These are phyloP conservation scores for Didymella lethalis DNA, from an alignment of 2,329 filamentous ascomycete genomes.

Conservation along the genomic window DNA sequence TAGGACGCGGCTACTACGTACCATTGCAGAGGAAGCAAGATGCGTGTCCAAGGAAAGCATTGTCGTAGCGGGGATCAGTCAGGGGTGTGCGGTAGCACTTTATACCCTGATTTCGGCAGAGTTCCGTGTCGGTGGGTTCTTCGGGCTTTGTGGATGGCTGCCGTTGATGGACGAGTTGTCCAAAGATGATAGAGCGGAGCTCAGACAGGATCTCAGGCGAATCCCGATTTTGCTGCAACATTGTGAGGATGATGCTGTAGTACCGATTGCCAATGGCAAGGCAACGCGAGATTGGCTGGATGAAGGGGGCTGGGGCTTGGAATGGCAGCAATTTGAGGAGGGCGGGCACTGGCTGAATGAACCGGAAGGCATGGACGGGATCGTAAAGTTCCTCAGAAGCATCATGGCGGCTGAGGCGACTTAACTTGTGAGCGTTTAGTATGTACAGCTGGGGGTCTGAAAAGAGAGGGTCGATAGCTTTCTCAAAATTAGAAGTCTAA, in stretches of 20 bases:
- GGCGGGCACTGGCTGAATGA: slow-evolving; percentile 59
- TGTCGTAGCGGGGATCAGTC: slow-evolving; percentile 36
- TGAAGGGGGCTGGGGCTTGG: slow-evolving; percentile 46
- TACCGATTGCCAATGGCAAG: slow-evolving; percentile 50
- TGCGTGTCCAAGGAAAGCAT: slow-evolving; percentile 19
- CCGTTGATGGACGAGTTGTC: slow-evolving; percentile 23
- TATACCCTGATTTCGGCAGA: slow-evolving; percentile 18
- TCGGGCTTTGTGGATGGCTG: slow-evolving; percentile 37
- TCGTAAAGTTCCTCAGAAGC: slow-evolving; percentile 35
- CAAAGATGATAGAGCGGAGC: background rate
- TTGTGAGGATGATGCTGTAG: slow-evolving; percentile 51
- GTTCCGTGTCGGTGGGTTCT: slow-evolving; percentile 24
- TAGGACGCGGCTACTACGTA: slow-evolving; percentile 41
- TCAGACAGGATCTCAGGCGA: background rate
- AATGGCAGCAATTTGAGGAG: slow-evolving; percentile 52
- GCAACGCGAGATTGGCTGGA: slow-evolving; percentile 47
- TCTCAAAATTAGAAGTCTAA: background rate
- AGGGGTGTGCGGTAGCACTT: slow-evolving; percentile 34
- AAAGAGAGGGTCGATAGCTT: background rate
- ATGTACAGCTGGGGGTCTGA: too few species aligned
- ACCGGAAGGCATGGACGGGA: slow-evolving; percentile 59
- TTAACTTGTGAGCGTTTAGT: background rate
- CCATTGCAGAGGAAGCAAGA: slow-evolving; percentile 26
- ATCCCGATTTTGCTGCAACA: slow-evolving; percentile 59
- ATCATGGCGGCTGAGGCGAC: background rate